These are phyloP conservation scores for Periconia sp. DNA, from an alignment of 2,329 filamentous ascomycete genomes.

Conservation along the genomic window DNA sequence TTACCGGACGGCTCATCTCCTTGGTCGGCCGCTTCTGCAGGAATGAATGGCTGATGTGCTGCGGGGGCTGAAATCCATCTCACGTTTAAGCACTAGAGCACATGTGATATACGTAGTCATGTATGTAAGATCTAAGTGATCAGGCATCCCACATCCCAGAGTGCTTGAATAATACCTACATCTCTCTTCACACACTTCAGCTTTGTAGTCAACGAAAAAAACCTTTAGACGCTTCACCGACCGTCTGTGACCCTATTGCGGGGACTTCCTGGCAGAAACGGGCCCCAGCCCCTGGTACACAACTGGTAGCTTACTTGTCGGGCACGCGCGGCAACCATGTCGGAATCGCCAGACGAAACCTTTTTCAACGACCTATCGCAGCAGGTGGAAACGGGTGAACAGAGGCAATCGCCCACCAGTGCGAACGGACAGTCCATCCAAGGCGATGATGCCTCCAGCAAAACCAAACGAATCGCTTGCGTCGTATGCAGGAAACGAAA, in stretches of 20 bases:
- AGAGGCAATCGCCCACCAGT: slow-evolving; percentile 35
- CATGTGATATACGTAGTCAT: background rate
- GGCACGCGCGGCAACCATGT: slow-evolving; percentile 6
- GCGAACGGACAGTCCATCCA: slow-evolving; percentile 46
- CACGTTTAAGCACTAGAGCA: background rate
- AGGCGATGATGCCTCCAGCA: slow-evolving; percentile 46
- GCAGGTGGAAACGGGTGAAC: slow-evolving; percentile 31
- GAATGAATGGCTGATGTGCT: background rate
- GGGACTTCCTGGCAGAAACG: background rate
- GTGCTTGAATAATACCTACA: background rate
- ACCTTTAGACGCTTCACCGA: background rate
- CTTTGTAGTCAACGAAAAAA: background rate
- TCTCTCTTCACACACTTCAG: background rate
- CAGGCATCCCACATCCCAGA: background rate
- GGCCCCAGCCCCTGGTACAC: slow-evolving; percentile 16
- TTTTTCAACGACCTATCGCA: slow-evolving; percentile 62
- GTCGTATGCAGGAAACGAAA: slow-evolving; percentile 93
- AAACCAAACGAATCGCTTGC: slow-evolving; percentile 85
- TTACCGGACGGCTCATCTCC: background rate
- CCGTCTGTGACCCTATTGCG: background rate
- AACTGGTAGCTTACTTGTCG: slow-evolving; percentile 13
- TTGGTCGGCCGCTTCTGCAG: background rate
- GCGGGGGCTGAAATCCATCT: background rate
- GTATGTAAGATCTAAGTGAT: background rate
- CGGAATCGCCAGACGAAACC: slow-evolving; percentile 45